Evolutionary conservation across 768 basidiomycete species (phyloP).

Genomic region (Leccinum subtestaceum): DNA sequence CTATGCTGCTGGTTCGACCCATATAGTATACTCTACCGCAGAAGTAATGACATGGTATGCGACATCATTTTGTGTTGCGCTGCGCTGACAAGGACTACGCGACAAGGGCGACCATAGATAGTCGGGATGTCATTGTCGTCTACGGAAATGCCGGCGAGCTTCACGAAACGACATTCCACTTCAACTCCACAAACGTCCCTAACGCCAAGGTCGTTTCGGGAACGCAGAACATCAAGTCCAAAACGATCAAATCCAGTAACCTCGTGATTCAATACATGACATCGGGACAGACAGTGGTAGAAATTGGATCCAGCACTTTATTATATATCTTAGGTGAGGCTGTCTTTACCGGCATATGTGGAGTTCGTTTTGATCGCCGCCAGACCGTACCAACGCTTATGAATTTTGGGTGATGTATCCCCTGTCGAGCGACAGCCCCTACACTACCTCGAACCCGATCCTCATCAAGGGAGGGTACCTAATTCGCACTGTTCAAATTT

Average conservation of each 20-base stretch:
- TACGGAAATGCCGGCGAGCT: conserved; percentile 48
- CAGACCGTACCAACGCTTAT: conserved; percentile 49
- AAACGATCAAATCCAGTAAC: conserved; percentile 33
- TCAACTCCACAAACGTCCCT: conserved; percentile 26
- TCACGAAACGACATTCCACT: conserved; percentile 49
- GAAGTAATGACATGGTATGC: conserved; percentile 49
- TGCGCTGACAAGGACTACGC: background rate
- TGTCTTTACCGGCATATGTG: background rate
- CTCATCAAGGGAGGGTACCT: conserved; percentile 50
- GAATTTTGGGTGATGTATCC: conserved; percentile 49
- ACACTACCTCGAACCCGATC: conserved; percentile 41
- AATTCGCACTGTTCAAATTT: conserved; percentile 38
- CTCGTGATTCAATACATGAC: conserved; percentile 46
- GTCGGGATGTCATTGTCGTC: conserved; percentile 44
- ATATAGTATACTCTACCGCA: conserved; percentile 45
- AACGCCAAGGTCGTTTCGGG: conserved; percentile 22
- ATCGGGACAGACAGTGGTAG: conserved; percentile 44
- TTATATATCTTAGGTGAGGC: conserved; percentile 45
- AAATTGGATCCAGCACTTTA: conserved; percentile 38
- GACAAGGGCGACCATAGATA: conserved; percentile 46
- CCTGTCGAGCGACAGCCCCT: conserved; percentile 24
- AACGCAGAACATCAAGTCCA: conserved; percentile 34
- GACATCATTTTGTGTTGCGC: background rate
- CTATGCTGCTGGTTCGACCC: conserved; percentile 43
- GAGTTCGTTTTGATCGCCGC: conserved; percentile 1